Base-by-base conservation (phyloP, 345 rosid genomes). In the Combretum micranthum region DNA sequence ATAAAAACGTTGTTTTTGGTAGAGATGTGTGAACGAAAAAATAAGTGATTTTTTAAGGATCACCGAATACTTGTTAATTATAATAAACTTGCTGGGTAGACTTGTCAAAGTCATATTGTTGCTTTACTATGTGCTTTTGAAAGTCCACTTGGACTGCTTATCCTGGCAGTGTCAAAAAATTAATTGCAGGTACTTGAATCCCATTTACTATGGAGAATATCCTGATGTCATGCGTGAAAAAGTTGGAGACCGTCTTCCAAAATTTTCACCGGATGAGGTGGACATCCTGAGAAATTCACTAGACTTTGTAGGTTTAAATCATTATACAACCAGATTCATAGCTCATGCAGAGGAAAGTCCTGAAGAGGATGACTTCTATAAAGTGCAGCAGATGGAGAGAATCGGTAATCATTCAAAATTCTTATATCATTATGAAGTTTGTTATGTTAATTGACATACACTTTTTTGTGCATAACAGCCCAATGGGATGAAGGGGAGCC, bases 301-400 rank as follows among this genome's bases (percentile, higher is more conserved):
- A 66, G 96, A 88, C 75, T 92, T 88, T 71, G 60, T 92, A 64
- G 96, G 98, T 57, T 68, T 92, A 45, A 88, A 92, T 75, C 93
- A 92, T 54, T 92, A 92, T 58, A 86, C 98, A 39, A 59, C 98
- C 20, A 86, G 95, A 75, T 73, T 88, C 45, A 75, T 88, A 50
- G 73, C 84, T 74, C 79, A 92, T 70, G 70, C 52, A 26, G 48
- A 75, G 4, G 76, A 73, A 22, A 42, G 44, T 57, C 63, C 63
- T 17, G 89, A 75, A 49, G 84, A 81, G 60, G 50, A 74, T 57
- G 55, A 59, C 60, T 84, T 37, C 75, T 81, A 80, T 72, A 65
- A 80, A 64, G 75, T 72, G 59, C 98, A 92, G 72, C 60, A 75
- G 67, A 57, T 83, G 77, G 77, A 78, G 64, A 83, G 80, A 74